Conservation (phyloP, 257 asterid species). For the Scutellaria galericulata region DNA sequence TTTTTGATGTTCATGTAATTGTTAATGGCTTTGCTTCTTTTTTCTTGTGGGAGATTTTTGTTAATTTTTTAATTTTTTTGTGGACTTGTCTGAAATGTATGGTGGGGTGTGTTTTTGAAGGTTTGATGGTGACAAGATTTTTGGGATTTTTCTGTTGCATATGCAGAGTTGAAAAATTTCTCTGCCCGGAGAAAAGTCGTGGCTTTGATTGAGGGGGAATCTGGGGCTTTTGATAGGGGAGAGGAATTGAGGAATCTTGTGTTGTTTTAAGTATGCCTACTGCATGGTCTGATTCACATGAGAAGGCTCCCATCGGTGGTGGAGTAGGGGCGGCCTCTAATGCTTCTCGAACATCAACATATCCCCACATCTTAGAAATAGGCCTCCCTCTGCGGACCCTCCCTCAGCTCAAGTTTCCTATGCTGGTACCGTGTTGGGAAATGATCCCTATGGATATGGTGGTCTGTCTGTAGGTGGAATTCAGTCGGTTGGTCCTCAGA, state of each 20-base stretch:
- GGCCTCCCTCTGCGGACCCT: constrained; percentile 55
- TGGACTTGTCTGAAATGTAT: constrained; percentile 15
- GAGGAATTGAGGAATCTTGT: constrained; percentile 39
- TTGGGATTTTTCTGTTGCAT: constrained; percentile 38
- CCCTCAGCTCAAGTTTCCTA: constrained; percentile 50
- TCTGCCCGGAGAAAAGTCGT: constrained; percentile 31
- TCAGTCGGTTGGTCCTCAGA: constrained; percentile 51
- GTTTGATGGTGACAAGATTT: constrained; percentile 47
- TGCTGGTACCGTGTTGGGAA: constrained; percentile 47
- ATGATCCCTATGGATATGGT: constrained; percentile 50
- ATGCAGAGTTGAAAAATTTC: constrained; percentile 43
- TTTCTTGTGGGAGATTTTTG: neutral
- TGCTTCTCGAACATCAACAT: constrained; percentile 48
- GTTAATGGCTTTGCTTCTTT: neutral
- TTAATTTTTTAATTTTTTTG: neutral
- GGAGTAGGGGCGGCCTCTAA: constrained; percentile 49
- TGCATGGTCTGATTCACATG: constrained; percentile 82
- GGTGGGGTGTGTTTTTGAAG: constrained; percentile 26
- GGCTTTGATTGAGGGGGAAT: constrained; percentile 32
- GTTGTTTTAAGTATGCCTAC: constrained; percentile 67
- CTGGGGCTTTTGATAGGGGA: constrained; percentile 34
- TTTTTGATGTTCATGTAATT: constrained; percentile 22
- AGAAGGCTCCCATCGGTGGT: constrained; percentile 55
- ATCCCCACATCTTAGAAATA: constrained; percentile 91
- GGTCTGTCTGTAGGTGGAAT: constrained; percentile 47